Base-by-base conservation (phyloP, 2,329 filamentous ascomycete genomes). In the Coniella lustricola region DNA sequence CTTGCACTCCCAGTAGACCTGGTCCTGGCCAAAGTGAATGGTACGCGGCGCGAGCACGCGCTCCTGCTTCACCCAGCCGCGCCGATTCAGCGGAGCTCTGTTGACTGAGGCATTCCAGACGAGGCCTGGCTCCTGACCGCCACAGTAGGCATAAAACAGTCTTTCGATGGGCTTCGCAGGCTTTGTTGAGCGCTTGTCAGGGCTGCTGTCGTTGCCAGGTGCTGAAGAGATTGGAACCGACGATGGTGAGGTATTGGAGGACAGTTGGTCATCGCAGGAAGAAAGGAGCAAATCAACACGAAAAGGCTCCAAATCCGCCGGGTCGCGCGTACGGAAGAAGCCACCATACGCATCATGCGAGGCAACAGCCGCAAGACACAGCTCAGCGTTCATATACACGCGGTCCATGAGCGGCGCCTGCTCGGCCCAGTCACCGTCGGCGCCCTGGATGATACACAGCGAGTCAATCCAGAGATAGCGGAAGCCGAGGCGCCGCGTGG, bases 61-160 rank as follows among this genome's bases (percentile, higher is more conserved):
- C 38, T 48, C 46, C 32, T 48, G 38, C 8, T 35, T 16, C 22
- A 43, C 32, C 46, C 46, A 48, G 32, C 46, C 46, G 9, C 46
- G 46, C 7, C 40, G 21, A 9, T 45, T 25, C 4, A 38, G 42
- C 12, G 42, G 17, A 9, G 39, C 47, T 12, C 43, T 34, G 13
- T 37, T 44, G 4, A 39, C 41, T 3, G 18, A 29, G 17, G 7
- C 20, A 12, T 3, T 16, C 22, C 29, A 31, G 4, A 22, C 3
- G 25, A n/a, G 1, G 13, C n/a, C 13, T 13, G 35, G 36, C 13
- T 39, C 25, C 17, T n/a, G 5, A 22, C 36, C 37, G 4, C 14
- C 37, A 14, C 36, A 39, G 18, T 34, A 46, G 16, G 35, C 37
- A 5, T 21, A 34, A 3, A 46, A 21, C 7, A 22, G 20, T 14